Base-by-base conservation (phyloP, 2,329 filamentous ascomycete species). In the Cadophora luteo-olivacea region DNA sequence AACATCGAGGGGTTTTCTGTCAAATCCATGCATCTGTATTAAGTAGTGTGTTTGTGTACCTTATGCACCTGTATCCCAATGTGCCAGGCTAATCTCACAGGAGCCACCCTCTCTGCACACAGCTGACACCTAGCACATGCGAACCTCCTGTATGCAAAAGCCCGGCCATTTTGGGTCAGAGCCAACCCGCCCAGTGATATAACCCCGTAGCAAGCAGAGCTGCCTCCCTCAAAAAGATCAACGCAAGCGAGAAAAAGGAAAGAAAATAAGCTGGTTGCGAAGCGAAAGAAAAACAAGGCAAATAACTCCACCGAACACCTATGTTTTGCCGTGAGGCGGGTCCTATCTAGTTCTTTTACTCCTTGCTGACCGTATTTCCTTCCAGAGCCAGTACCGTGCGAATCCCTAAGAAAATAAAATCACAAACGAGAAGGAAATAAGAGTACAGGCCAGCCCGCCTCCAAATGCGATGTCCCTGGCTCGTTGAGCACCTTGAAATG, bases 281-380 rank as follows among this genome's bases (percentile, higher is more conserved):
- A 60, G 55, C 55, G 33, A 36, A 45, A 12, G 41, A 24, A 60
- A 63, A 58, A 33, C 22, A 67, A 64, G 41, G 52, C n/a, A 67
- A 69, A 67, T 68, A 69, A 66, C 65, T 70, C 70, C 66, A 51
- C 68, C 68, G 63, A 72, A 72, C 70, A 70, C 72, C 72, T n/a
- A 41, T 68, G 64, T 66, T 71, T 62, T 75, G 73, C 73, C 73
- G 73, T 69, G 73, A 75, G 73, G 73, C 73, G 61, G 69, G 63
- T 68, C 72, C 72, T 68, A 65, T 73, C 72, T 73, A 73, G 69
- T 70, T 72, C 70, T 73, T 73, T 72, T 69, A 74, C 70, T 74
- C 73, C 69, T 63, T 52, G 29, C 61, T 61, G 61, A 68, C 52
- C 49, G 33, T 64, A 38, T 62, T n/a, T 25, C 64, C 60, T 45